phyloP scores from a whole-genome alignment of 768 basidiomycete genomes.

The Serendipita sp. region DNA sequence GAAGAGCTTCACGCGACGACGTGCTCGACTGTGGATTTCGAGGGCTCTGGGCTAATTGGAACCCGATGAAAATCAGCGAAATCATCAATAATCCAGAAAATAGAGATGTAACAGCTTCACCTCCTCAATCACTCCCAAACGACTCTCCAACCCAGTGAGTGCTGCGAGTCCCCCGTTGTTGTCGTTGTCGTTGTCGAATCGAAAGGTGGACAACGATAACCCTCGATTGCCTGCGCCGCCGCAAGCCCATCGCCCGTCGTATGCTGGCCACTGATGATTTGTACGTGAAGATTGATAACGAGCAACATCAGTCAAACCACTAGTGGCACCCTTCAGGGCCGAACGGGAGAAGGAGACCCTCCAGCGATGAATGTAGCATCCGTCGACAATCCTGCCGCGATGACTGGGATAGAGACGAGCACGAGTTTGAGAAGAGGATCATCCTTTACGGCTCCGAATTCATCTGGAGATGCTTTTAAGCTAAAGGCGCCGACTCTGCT shows the following conservation, averaged over 20 bases:
- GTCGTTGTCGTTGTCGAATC: not conserved
- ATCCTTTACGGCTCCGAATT: not conserved
- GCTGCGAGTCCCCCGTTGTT: not conserved
- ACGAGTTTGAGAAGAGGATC: not conserved
- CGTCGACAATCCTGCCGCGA: not conserved
- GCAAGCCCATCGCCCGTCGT: not conserved
- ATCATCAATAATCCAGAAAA: not conserved
- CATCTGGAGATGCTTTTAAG: not conserved
- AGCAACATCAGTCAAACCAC: not conserved
- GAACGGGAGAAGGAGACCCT: too few relatives aligned
- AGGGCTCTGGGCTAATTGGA: too few relatives aligned
- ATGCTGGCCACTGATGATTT: not conserved
- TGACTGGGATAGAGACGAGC: not conserved
- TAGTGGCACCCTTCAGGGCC: not conserved
- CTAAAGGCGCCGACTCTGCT: not conserved
- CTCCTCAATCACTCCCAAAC: not conserved
- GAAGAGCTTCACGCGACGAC: too few relatives aligned
- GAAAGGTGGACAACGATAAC: not conserved
- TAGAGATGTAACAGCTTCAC: not conserved
- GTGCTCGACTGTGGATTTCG: too few relatives aligned
- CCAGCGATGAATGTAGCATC: not conserved
- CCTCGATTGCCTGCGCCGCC: not conserved
- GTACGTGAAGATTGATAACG: not conserved
- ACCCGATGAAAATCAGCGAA: not conserved
- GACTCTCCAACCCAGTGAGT: not conserved